Percentiles rank a stretch among this genome's conserved stretches.
phyloP scores from a whole-genome alignment of 2,329 filamentous ascomycete genomes.

The Claviceps citrina region DNA sequence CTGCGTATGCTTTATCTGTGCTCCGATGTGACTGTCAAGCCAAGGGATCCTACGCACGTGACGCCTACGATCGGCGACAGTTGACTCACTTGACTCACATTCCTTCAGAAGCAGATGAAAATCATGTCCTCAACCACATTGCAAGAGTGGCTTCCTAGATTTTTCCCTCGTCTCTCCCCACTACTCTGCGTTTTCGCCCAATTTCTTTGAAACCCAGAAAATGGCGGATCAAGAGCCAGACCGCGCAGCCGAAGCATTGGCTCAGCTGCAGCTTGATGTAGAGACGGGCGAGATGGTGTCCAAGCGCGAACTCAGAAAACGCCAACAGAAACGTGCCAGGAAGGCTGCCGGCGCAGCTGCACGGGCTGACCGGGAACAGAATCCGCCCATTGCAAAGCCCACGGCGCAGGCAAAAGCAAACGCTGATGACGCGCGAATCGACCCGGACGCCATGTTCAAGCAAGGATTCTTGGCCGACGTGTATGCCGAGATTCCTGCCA shows the following conservation, averaged over 20 bases:
- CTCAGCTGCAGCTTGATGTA: conserved; percentile 44
- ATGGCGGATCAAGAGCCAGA: conserved; percentile 18
- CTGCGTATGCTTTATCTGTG: too few relatives aligned
- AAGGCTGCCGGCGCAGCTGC: conserved; percentile 46
- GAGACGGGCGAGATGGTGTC: conserved; percentile 48
- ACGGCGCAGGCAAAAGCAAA: conserved; percentile 3
- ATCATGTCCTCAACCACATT: too few relatives aligned
- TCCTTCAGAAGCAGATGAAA: too few relatives aligned
- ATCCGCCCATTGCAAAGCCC: conserved; percentile 26
- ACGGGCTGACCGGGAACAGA: conserved; percentile 66
- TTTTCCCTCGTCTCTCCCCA: too few relatives aligned
- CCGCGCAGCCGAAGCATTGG: conserved; percentile 28
- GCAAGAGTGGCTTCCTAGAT: too few relatives aligned
- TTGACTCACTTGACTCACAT: too few relatives aligned
- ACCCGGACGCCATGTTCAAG: conserved; percentile 14
- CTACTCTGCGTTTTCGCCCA: too few relatives aligned
- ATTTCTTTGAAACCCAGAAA: too few relatives aligned
- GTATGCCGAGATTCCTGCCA: conserved; percentile 42
- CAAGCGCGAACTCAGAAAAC: conserved; percentile 45
- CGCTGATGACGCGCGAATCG: conserved; percentile 22
- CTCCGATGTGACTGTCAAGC: too few relatives aligned
- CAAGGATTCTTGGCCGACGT: conserved; percentile 54
- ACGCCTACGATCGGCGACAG: too few relatives aligned
- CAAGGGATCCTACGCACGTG: too few relatives aligned
- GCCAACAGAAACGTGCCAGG: conserved; percentile 38